phyloP scores from a whole-genome alignment of 2,329 filamentous ascomycete genomes.

The Trichoderma pleuroti region DNA sequence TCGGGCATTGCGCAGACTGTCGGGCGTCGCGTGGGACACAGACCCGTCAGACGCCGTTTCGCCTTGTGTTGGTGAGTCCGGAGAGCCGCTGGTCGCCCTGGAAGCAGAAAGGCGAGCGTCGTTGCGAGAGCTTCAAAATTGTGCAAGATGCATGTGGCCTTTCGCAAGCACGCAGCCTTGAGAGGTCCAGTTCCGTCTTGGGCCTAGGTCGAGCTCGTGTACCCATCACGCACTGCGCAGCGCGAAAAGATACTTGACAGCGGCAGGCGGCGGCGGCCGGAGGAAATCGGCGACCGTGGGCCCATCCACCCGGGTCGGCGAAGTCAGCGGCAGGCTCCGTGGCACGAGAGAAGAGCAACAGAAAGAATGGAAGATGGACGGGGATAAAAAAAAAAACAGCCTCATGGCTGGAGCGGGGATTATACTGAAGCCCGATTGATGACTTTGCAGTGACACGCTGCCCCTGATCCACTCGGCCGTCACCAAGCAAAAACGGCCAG shows the following conservation, averaged over 20 bases:
- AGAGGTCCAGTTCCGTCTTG: not conserved
- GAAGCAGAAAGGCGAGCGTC: not conserved
- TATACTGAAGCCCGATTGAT: not conserved
- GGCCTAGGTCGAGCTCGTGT: not conserved
- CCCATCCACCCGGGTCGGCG: slow-evolving; percentile 9
- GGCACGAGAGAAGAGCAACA: not conserved
- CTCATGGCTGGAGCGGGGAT: not conserved
- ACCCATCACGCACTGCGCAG: not conserved
- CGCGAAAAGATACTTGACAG: not conserved
- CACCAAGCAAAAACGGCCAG: not conserved
- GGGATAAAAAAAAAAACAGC: not conserved
- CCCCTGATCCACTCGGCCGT: not conserved
- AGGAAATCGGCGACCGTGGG: slow-evolving; percentile 5
- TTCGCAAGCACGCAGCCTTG: slow-evolving; percentile 12
- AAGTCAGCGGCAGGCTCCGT: slow-evolving; percentile 13
- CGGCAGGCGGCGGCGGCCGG: slow-evolving; percentile 5
- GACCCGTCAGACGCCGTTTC: not conserved
- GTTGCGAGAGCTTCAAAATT: slow-evolving; percentile 3
- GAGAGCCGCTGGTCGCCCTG: not conserved
- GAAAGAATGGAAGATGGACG: not conserved
- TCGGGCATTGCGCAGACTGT: slow-evolving; percentile 27
- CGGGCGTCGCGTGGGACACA: not conserved
- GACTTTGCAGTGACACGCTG: not conserved
- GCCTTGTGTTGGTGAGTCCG: not conserved
- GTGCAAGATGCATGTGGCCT: slow-evolving; percentile 15